Evolutionary conservation across 805 yeast species (phyloP).

Genomic region (Pichia manshurica): DNA sequence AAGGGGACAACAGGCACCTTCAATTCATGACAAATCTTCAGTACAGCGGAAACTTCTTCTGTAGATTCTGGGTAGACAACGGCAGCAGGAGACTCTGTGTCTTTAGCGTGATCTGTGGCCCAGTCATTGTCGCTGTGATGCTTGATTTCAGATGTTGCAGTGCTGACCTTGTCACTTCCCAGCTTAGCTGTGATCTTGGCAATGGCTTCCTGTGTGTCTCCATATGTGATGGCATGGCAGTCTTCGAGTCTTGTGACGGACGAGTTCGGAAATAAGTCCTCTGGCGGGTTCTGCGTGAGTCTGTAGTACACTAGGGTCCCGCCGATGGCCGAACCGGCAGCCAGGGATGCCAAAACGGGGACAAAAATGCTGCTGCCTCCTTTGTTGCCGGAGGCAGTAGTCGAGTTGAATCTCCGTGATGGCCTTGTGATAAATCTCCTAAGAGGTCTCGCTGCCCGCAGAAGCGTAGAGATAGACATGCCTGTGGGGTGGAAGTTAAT

Average conservation of each 20-base stretch:
- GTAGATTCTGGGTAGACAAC: conserved; percentile 61
- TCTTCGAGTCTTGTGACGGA: conserved; percentile 47
- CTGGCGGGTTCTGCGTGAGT: conserved; percentile 22
- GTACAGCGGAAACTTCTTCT: conserved; percentile 57
- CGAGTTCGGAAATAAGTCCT: conserved; percentile 23
- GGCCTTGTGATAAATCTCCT: too few relatives aligned
- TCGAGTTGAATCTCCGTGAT: too few relatives aligned
- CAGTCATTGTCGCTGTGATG: conserved; percentile 31
- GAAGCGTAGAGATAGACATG: too few relatives aligned
- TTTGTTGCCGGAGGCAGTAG: background rate
- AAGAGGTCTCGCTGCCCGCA: too few relatives aligned
- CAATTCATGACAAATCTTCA: conserved; percentile 56
- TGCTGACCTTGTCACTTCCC: conserved; percentile 45
- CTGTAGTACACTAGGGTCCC: conserved; percentile 19
- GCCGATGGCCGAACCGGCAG: conserved; percentile 14
- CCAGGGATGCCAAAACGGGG: background rate
- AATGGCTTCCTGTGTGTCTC: conserved; percentile 41
- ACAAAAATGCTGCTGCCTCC: background rate
- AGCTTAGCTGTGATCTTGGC: conserved; percentile 44
- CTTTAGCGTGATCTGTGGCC: conserved; percentile 32
- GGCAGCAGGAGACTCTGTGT: conserved; percentile 33
- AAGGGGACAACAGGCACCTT: conserved; percentile 67
- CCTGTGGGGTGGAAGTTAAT: too few relatives aligned
- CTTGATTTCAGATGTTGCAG: conserved; percentile 29
- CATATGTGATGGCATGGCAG: conserved; percentile 49